Base-by-base conservation (phyloP, 2,329 filamentous ascomycete species). In the Trichoderma atrobrunneum region DNA sequence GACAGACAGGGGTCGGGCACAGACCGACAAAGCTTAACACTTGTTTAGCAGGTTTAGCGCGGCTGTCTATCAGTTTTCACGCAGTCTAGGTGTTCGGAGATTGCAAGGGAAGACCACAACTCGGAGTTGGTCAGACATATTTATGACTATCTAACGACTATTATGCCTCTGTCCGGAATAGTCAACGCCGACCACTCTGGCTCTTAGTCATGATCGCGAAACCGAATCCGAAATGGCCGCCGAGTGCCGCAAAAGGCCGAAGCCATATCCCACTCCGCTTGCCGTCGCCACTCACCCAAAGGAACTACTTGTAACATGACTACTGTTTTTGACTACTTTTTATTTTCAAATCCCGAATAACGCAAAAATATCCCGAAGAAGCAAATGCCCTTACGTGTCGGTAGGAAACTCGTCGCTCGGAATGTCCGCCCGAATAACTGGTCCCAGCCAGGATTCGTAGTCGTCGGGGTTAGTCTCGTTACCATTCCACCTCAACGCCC, bases 381-480 rank as follows among this genome's bases (percentile, higher is more conserved):
- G 11, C 4, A n/a, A n/a, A 12, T 6, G 10, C 4, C 30, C 24
- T 34, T 39, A 36, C 18, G 48, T 21, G 21, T 64, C 39, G 1
- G 61, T 51, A 7, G 30, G 30, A 8, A 70, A 36, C 28, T 61
- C 21, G 10, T 36, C 64, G 32, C 64, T 39, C n/a, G 51, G 64
- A 34, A 70, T 61, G 6, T 34, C 43, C 12, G 32, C n/a, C 21
- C 62, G 36, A 21, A 57, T 26, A 12, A 71, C 39, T 11, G 61
- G 61, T 2, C 69, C 69, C 16, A 66, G 61, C 69, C 61, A 66
- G 2, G 69, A 71, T 16, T 71, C 26, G 34, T 48, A 66, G 34
- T 71, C 51, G 6, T 59, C 69, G n/a, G 69, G 51, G 18, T 63
- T 71, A 5, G 69, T 18, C 16, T 65, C 69, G 5, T 65, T 26